Percentiles rank a stretch among this genome's conserved stretches.
phyloP scores from a whole-genome alignment of 1,284 basidiomycete species.

The Chiua sp. region DNA sequence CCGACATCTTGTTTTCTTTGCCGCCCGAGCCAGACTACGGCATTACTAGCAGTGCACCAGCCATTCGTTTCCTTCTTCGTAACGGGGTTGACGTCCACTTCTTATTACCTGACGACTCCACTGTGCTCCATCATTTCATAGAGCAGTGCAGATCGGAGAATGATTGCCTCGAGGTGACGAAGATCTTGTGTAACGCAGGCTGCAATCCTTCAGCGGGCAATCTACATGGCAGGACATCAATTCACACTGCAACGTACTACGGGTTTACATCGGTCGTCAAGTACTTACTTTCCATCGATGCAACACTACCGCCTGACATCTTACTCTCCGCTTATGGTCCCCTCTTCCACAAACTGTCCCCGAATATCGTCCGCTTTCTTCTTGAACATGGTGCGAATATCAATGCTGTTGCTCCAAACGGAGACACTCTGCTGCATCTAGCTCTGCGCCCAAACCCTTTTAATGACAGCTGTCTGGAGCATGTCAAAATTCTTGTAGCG shows the following conservation, averaged over 20 bases:
- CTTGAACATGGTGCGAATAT: constrained; percentile 1
- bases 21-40: not conserved
- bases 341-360: not conserved
- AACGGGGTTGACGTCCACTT: not conserved
- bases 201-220: constrained; percentile 10
- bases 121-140: constrained; percentile 3
- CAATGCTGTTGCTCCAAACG: not conserved
- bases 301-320: constrained; percentile 9
- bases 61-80: not conserved
- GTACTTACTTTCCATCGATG: not conserved
- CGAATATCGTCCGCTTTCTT: not conserved
- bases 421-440: constrained; percentile 8
- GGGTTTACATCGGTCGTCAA: not conserved
- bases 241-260: not conserved
- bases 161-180: not conserved
- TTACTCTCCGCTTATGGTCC: not conserved
- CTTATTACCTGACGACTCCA: not conserved
- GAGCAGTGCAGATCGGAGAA: not conserved
- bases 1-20: constrained; percentile 3
- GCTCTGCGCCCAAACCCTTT: not conserved
- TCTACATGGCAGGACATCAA: not conserved
- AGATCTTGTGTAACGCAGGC: constrained; percentile 5
- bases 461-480: not conserved
- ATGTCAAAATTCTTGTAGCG: not conserved
- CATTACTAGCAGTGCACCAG: not conserved